Evolutionary conservation across 73 alveolate genomes (phyloP), one percentile per base, ranked within the genome.

Genomic region (Stentor roeselii): DNA sequence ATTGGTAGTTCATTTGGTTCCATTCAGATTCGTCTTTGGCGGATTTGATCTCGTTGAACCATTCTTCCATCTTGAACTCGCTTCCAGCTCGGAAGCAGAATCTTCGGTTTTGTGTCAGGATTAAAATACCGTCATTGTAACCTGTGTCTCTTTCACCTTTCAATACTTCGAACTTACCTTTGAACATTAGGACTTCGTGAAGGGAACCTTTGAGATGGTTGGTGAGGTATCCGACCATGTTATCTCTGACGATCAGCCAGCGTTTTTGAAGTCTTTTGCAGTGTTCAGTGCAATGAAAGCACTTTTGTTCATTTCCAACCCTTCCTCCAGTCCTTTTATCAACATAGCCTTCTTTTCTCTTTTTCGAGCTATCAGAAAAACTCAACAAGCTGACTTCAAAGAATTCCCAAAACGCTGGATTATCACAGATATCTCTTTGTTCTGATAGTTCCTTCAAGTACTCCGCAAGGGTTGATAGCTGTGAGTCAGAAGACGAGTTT

Each of bases 1-100:
- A 88, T 15, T 21, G 42, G 60, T 86, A 35, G 36, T 86, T 83
- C 3, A 67, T 37, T 34, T 76, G 36, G 58, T 60, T 59, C n/a
- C 76, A 88, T n/a, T 88, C 91, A 60, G 89, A 85, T 27, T 42
- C 61, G 3, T 80, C 85, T n/a, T 76, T 42, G 3, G 94, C 92
- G 32, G 60, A 40, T 34, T 36, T 11, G 0, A 88, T 35, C 6
- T 86, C 40, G 14, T 60, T 67, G 2, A 77, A 37, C 35, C 89
- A 78, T 75, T 84, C 91, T 11, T 59, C 87, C 39, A 34, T 75
- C 21, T 37, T 37, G 37, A 58, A 42, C 15, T 59, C 35, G 78
- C 39, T 41, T 76, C 40, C 83, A 59, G 91, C 88, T n/a, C 82
- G 61, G 27, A 88, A 40, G 2, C 42, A 32, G 14, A 90, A 42